Base-by-base conservation (phyloP, 129 eudicot genomes). In the Chrysanthemum seticuspe region DNA sequence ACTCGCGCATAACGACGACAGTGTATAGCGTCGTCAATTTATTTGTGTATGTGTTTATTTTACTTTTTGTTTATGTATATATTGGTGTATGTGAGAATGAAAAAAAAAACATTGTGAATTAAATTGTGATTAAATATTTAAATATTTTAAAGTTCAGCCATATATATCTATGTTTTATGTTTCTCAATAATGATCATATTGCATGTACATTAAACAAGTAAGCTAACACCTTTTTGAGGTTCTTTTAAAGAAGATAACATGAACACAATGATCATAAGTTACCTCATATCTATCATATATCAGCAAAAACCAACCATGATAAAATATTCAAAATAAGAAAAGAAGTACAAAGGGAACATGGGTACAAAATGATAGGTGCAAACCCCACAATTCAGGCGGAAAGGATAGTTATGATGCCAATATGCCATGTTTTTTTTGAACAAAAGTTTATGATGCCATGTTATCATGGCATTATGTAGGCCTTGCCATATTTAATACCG, bases 381-480 rank as follows among this genome's bases (percentile, higher is more conserved):
- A 66, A 47, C 71, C 57, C 57, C 56, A 66, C 71, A 47, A 44
- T 66, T 45, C 31, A 66, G 71, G 6, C 31, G 55, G 71, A 66
- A 66, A 66, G 56, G 56, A 45, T 53, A 44, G 56, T 66, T 66
- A 47, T 66, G 55, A 66, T 13, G 15, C 49, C 34, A 66, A 23
- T 23, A 23, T 23, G 25, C 25, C 25, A 23, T 23, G 25, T 23
- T 23, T 23, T 23, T 23, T 23, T 23, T 23, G 25, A 23, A 23
- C 25, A 23, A 23, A 23, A 23, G 25, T 23, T 23, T 66, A 47
- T 66, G 55, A 66, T 13, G 15, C 49, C 34, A 66, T 18, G 13
- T 21, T 66, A 47, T 66, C 12, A 45, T 66, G 71, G 71, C 71
- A 66, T 47, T 13, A 62, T 13, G 71, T 45, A 45, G 70, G 70